Evolutionary conservation across 345 rosid genomes (phyloP).

Genomic region (Reutealis trisperma): DNA sequence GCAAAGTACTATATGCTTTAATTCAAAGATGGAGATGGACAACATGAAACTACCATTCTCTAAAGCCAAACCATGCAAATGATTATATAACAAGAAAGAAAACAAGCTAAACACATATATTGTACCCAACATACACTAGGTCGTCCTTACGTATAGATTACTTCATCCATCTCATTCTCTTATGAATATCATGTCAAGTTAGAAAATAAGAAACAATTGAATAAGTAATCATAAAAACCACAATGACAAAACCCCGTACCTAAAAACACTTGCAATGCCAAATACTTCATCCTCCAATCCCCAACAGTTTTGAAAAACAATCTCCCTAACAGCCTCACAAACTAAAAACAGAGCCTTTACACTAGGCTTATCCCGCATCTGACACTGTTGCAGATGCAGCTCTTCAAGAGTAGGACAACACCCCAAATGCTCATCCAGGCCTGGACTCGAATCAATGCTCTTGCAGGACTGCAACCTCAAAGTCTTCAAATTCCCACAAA

Average conservation of each 20-base stretch:
- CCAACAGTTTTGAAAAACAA: conserved; percentile 87
- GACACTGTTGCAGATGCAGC: conserved; percentile 81
- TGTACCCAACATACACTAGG: not conserved
- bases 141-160: not conserved
- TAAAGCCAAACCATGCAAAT: not conserved
- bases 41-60: not conserved
- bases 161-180: not conserved
- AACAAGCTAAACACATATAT: not conserved
- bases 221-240: not conserved
- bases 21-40: not conserved
- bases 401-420: conserved; percentile 78
- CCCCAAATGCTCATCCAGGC: conserved; percentile 60
- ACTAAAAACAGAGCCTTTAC: conserved; percentile 69
- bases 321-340: conserved; percentile 67
- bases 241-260: conserved; percentile 48
- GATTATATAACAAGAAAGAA: not conserved
- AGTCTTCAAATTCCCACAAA: conserved; percentile 87
- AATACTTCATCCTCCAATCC: conserved; percentile 79
- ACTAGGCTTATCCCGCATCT: conserved; percentile 57
- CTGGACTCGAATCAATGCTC: conserved; percentile 72
- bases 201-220: not conserved
- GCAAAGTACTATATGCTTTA: not conserved
- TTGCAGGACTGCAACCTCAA: conserved; percentile 73
- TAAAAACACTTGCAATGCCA: conserved; percentile 54
- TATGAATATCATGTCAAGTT: not conserved